Evolutionary conservation across 2,329 filamentous ascomycete species (phyloP), one percentile per base, ranked within the genome.

Genomic region (Juglanconis oblonga): DNA sequence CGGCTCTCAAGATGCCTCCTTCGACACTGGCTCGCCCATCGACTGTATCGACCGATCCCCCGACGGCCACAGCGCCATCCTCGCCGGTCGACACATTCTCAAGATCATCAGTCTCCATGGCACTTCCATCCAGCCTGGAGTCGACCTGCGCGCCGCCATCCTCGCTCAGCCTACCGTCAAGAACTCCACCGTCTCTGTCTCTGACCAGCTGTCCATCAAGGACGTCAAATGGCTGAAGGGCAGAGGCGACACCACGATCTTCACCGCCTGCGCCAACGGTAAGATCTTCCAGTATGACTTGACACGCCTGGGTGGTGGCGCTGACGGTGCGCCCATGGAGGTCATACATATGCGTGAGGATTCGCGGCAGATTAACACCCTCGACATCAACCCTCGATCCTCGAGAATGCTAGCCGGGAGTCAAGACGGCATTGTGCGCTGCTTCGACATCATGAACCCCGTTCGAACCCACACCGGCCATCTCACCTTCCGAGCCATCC

Each of bases 271-370:
- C 67, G 81, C 82, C 53, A 85, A 82, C 62, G 86, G 86, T 67
- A 84, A 85, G 70, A 86, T 88, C 65, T 87, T 87, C 62, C 77
- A 83, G 62, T 88, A 88, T 67, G 84, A 88, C 69, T 69, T 88
- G 17, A 76, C 76, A 45, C 79, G 81, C 24, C 67, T 83, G 9
- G 77, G 79, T 1, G 77, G 75, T 3, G 72, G 73, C 6, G 71
- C 75, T 3, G 70, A 72, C 32, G 72, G 71, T 1, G 72, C 79
- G 11, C 78, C 79, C 4, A 71, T 86, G 54, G 83, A 83, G 44
- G 81, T 80, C 38, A 79, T 86, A 38, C 81, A 86, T 69, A 83
- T 79, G 54, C 79, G 81, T 49, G 85, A 88, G 66, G 85, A 87
- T 65, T 81, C 82, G 50, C 80, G 86, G 3, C 85, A 88, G 73